These are phyloP conservation scores for Coemansia sp. DNA, from an alignment of 192 early-diverging fungal species.

Conservation along the genomic window DNA sequence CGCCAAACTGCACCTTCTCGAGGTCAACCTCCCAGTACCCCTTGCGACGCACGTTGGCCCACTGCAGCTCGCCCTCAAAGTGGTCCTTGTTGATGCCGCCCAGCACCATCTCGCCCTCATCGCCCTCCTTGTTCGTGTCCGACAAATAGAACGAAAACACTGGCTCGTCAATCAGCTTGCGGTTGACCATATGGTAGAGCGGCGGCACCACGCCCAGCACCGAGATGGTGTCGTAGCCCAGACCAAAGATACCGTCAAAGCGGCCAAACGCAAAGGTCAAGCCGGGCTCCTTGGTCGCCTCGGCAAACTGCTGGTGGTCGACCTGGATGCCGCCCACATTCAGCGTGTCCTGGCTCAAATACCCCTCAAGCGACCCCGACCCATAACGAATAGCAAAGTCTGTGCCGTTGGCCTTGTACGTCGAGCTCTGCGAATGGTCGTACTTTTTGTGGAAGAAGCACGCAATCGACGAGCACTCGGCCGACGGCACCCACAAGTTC, in stretches of 20 bases:
- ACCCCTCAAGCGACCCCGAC: conserved; percentile 89
- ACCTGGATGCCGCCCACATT: conserved; percentile 72
- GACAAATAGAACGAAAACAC: conserved; percentile 90
- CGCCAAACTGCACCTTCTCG: conserved; percentile 74
- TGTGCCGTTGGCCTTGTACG: conserved; percentile 88
- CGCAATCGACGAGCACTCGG: conserved; percentile 89
- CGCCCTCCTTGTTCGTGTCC: conserved; percentile 59
- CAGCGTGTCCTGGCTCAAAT: conserved; percentile 82
- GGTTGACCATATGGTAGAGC: conserved; percentile 89
- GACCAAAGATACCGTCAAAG: conserved; percentile 97
- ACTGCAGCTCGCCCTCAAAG: conserved; percentile 70
- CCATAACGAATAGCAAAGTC: conserved; percentile 95
- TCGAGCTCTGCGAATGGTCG: conserved; percentile 76
- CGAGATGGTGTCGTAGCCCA: conserved; percentile 87
- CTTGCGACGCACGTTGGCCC: conserved; percentile 85
- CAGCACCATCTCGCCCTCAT: conserved; percentile 83
- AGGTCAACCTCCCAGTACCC: conserved; percentile 98
- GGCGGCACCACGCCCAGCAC: conserved; percentile 89
- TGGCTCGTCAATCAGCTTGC: conserved; percentile 77
- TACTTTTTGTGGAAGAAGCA: conserved; percentile 92
- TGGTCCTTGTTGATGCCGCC: conserved; percentile 80
- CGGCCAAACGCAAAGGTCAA: conserved; percentile 89
- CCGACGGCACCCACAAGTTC: conserved; percentile 96
- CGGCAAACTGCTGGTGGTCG: conserved; percentile 84
- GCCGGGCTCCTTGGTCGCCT: conserved; percentile 94